Conservation (phyloP, 78 protist genomes). For the slime mould (Dictyostelium discoideum) region DNA sequence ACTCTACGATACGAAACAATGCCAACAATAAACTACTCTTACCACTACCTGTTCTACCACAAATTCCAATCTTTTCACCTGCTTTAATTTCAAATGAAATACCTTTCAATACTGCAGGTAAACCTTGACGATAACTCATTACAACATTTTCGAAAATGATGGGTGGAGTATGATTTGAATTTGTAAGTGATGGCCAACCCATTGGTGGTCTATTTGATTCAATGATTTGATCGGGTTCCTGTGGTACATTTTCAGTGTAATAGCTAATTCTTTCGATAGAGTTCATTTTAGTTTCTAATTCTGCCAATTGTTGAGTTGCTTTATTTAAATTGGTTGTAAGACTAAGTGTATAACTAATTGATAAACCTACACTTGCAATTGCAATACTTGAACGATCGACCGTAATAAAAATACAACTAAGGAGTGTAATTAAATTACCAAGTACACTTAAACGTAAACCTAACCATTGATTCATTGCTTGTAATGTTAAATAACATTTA, state of each 20-base stretch:
- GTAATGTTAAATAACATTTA: constrained; percentile 13
- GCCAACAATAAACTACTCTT: constrained; percentile 79
- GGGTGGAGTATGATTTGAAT: not conserved
- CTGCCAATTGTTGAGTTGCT: constrained; percentile 58
- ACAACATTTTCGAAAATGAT: constrained; percentile 74
- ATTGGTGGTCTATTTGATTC: constrained; percentile 24
- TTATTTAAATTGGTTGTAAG: constrained; percentile 26
- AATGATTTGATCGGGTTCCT: constrained; percentile 31
- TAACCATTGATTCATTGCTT: constrained; percentile 82
- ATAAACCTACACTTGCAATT: constrained; percentile 80
- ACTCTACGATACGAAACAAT: constrained; percentile 83
- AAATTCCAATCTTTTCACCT: constrained; percentile 90
- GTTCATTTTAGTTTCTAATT: constrained; percentile 66
- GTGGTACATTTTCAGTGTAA: constrained; percentile 45
- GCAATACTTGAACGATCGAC: not conserved
- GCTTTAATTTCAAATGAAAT: constrained; percentile 41
- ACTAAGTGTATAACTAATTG: constrained; percentile 66
- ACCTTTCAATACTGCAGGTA: constrained; percentile 79
- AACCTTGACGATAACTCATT: constrained; percentile 83
- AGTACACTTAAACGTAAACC: constrained; percentile 87
- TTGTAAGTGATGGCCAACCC: constrained; percentile 42
- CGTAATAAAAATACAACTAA: constrained; percentile 50
- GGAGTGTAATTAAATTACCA: constrained; percentile 58
- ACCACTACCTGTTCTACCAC: constrained; percentile 94
- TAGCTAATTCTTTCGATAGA: constrained; percentile 80